Conservation (phyloP, 495 filamentous ascomycete species). For the Aspergillus bertholletiae region DNA sequence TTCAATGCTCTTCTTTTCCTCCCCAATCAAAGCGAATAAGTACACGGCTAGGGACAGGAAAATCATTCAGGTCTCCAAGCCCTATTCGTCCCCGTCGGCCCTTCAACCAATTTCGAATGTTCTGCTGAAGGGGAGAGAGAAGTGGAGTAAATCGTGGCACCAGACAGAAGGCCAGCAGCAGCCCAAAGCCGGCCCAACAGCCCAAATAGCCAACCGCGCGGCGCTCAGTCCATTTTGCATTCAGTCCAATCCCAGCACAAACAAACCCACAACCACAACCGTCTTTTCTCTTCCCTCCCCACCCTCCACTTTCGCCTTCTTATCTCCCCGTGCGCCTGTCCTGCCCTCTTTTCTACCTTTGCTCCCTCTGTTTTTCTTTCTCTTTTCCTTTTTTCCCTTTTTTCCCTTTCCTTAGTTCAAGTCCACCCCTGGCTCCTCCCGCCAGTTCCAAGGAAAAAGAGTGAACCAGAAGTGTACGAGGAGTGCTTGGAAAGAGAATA, state of each 20-base stretch:
- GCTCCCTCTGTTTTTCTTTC: conserved; percentile 15
- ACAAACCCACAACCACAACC: conserved; percentile 17
- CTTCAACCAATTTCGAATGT: conserved; percentile 14
- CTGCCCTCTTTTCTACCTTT: conserved; percentile 2
- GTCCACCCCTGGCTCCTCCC: neutral
- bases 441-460: neutral
- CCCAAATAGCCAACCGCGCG: conserved; percentile 22
- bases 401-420: conserved; percentile 6
- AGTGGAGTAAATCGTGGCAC: conserved; percentile 44
- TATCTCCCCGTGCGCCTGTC: conserved; percentile 9
- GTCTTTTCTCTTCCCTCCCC: conserved; percentile 12
- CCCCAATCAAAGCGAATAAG: conserved; percentile 2
- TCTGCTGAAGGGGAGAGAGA: conserved; percentile 11
- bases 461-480: neutral
- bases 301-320: conserved; percentile 8
- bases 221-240: conserved; percentile 20
- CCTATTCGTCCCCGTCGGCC: conserved; percentile 35
- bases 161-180: conserved; percentile 29
- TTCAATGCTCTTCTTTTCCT: too few species aligned
- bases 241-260: conserved; percentile 19
- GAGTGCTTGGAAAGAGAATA: neutral
- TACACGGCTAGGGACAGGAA: conserved; percentile 12
- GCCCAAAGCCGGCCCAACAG: conserved; percentile 43
- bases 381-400: conserved; percentile 12
- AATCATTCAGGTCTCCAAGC: conserved; percentile 20